Evolutionary conservation across 176 grass and related monocot species (phyloP), one percentile per base, ranked within the genome.

Genomic region (Eleusine coracana): DNA sequence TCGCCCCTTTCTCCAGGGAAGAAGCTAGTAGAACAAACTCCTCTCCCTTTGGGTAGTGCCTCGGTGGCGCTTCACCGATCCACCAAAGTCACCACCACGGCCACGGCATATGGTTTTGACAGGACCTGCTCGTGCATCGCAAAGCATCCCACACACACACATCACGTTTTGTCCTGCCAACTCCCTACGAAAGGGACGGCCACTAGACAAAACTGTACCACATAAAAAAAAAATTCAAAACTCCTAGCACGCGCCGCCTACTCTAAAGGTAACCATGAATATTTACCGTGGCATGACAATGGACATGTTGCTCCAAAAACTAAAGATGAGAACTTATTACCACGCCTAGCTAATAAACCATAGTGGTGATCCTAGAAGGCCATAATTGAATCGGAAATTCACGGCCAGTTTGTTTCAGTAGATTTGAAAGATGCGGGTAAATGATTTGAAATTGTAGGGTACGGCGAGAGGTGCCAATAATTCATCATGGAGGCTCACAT

Each of bases 81-180:
- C 68, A 11, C 50, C 76, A 18, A 5, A 50, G 63, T 39, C 70
- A 70, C 67, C 70, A 70, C 67, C 68, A 42, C 18, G 77, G 58
- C 60, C 59, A 63, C 60, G 71, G 62, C 79, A 69, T 21, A 50
- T 29, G 25, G 60, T 76, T 82, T 82, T 70, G 63, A 61, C 78
- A 36, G 70, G 70, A 11, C 16, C 60, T 29, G 58, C n/a, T 61
- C 23, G 52, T 40, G 70, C 50, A 49, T 29, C 3, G 60, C 25
- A 49, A 21, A 34, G 68, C 46, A 20, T 36, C 59, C 18, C 23
- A 7, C 52, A 55, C 23, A 7, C 52, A 55, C 52, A 58, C 18
- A 34, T 21, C 49, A 75, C 66, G 74, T 44, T 54, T 71, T 23
- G 73, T 64, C 69, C 69, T 2, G 31, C 31, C 31, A 15, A 15